Percentiles rank a stretch among this genome's conserved stretches.
These are phyloP conservation scores for Kodamaea sagamina DNA, from an alignment of 805 yeast genomes.

Conservation along the genomic window DNA sequence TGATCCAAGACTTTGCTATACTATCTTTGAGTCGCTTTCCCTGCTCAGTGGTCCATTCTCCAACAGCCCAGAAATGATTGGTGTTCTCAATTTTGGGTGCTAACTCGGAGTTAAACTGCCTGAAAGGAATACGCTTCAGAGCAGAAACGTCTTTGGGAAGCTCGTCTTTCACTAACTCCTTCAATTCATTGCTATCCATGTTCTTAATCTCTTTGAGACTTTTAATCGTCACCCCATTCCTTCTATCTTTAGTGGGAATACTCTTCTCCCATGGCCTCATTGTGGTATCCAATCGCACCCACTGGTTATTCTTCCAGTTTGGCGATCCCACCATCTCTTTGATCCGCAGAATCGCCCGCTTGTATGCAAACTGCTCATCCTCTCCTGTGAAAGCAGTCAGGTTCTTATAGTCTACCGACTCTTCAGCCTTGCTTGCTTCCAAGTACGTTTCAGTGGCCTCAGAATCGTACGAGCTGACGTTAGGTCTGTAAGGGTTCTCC, in stretches of 20 bases:
- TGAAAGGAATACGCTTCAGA: constrained; percentile 4
- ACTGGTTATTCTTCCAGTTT: constrained; percentile 50
- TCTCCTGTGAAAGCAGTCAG: constrained; percentile 68
- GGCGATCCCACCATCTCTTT: constrained; percentile 57
- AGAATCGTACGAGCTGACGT: constrained; percentile 62
- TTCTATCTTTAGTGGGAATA: background rate
- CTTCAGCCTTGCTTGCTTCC: constrained; percentile 7
- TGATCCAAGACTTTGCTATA: constrained; percentile 59
- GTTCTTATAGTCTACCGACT: constrained; percentile 45
- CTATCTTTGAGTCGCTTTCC: constrained; percentile 52
- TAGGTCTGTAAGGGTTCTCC: constrained; percentile 68
- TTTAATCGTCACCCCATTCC: background rate
- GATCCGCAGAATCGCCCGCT: constrained; percentile 67
- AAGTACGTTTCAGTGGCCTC: constrained; percentile 31
- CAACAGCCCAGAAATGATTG: constrained; percentile 70
- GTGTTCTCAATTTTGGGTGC: constrained; percentile 43
- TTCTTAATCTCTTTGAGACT: background rate
- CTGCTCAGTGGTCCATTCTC: constrained; percentile 52
- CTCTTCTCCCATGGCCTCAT: constrained; percentile 61
- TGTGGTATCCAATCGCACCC: constrained; percentile 55
- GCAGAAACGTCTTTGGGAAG: constrained; percentile 30
- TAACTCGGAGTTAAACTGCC: constrained; percentile 7
- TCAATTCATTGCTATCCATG: constrained; percentile 1
- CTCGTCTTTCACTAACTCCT: constrained; percentile 10
- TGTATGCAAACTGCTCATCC: constrained; percentile 73